These are phyloP conservation scores for Pseudonectria foliicola DNA, from an alignment of 2,329 filamentous ascomycete genomes.

Conservation along the genomic window DNA sequence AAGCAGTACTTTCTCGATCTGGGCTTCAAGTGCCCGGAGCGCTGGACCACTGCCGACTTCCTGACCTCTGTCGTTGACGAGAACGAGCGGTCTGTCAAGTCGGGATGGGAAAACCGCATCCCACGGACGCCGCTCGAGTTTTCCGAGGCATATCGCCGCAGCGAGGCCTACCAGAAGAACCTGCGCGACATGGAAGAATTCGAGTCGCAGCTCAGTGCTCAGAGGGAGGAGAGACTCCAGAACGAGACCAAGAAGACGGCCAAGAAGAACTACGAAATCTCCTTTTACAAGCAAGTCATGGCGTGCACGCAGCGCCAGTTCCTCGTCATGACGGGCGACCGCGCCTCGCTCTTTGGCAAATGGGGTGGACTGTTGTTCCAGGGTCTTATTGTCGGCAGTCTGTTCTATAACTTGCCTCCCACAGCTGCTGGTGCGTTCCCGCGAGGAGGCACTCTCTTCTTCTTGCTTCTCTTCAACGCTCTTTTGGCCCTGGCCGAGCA, in stretches of 20 bases:
- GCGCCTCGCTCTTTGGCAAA: slow-evolving; percentile 69
- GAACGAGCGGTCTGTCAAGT: slow-evolving; percentile 60
- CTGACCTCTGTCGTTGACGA: slow-evolving; percentile 72
- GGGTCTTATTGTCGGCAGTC: slow-evolving; percentile 65
- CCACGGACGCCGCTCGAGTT: slow-evolving; percentile 66
- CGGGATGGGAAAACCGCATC: slow-evolving; percentile 56
- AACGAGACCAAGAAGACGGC: slow-evolving; percentile 62
- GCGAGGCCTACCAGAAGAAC: slow-evolving; percentile 52
- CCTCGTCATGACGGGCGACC: slow-evolving; percentile 71
- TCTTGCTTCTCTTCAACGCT: slow-evolving; percentile 45
- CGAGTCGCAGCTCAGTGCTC: slow-evolving; percentile 51
- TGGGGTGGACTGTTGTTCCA: slow-evolving; percentile 72
- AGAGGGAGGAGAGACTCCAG: slow-evolving; percentile 36
- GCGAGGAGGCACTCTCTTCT: slow-evolving; percentile 42
- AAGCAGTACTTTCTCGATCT: slow-evolving; percentile 63
- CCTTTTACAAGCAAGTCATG: slow-evolving; percentile 64
- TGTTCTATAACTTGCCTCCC: slow-evolving; percentile 63
- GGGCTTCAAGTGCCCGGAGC: slow-evolving; percentile 64
- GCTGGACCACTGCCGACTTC: slow-evolving; percentile 69
- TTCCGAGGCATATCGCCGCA: slow-evolving; percentile 56
- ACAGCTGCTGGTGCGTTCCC: slow-evolving; percentile 59
- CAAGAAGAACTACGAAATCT: slow-evolving; percentile 69
- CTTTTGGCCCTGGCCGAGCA: slow-evolving; percentile 71
- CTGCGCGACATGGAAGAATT: slow-evolving; percentile 56
- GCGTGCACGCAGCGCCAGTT: slow-evolving; percentile 68